Percentiles rank a stretch among this genome's conserved stretches.
Conservation (phyloP, 2,329 filamentous ascomycete species). For the Colletotrichum sp. region DNA sequence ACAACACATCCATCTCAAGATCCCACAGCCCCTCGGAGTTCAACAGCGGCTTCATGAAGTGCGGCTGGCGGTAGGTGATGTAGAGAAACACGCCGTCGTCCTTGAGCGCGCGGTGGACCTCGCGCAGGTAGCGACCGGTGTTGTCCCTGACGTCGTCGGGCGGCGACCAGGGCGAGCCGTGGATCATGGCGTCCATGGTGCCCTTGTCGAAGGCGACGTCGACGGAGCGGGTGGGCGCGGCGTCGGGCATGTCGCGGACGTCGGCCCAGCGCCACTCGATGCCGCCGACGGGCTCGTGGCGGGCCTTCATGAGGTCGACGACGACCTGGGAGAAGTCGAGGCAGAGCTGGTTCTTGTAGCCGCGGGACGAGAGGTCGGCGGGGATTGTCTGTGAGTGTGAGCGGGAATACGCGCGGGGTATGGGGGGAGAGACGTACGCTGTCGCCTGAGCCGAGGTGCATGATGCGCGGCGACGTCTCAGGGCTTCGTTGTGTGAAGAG, state of each 20-base stretch:
- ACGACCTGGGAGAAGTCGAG: constrained; percentile 62
- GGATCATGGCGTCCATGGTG: constrained; percentile 61
- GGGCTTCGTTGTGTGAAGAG: constrained; percentile 38
- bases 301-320: constrained; percentile 54
- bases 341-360: constrained; percentile 59
- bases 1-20: constrained; percentile 45
- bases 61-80: constrained; percentile 59
- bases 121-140: constrained; percentile 51
- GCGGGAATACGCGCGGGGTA: not conserved
- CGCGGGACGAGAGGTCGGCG: constrained; percentile 46
- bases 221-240: constrained; percentile 43
- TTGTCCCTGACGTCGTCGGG: constrained; percentile 53
- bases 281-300: constrained; percentile 40
- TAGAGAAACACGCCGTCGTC: constrained; percentile 54
- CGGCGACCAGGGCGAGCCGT: constrained; percentile 58
- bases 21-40: constrained; percentile 44
- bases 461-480: constrained; percentile 41
- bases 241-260: constrained; percentile 51
- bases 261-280: constrained; percentile 58
- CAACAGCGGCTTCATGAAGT: constrained; percentile 57
- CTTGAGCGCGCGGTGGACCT: constrained; percentile 55
- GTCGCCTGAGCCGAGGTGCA: constrained; percentile 64
- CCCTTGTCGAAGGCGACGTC: constrained; percentile 64
- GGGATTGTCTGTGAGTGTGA: constrained; percentile 51
- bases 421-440: constrained; percentile 43